Percentiles rank a stretch among this genome's conserved stretches.
phyloP scores from a whole-genome alignment of 768 basidiomycete genomes.

The Agrocybe chaxingu region DNA sequence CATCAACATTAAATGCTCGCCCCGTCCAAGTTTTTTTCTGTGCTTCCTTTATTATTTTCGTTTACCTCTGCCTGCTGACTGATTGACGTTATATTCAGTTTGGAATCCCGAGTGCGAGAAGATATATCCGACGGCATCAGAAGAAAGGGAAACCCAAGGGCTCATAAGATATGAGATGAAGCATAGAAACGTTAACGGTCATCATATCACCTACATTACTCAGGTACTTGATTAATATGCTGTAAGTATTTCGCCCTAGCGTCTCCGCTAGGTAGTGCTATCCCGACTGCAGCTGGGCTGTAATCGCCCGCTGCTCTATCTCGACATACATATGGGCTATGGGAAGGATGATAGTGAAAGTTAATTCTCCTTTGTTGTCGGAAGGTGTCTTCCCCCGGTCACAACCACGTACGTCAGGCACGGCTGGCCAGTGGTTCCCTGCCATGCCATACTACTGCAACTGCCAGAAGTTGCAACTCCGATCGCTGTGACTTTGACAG shows the following conservation, averaged over 20 bases:
- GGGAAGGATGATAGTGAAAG: neutral
- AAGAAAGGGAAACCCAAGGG: conserved; percentile 32
- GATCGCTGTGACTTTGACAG: too few relatives aligned
- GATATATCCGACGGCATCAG: conserved; percentile 45
- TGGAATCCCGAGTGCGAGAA: conserved; percentile 56
- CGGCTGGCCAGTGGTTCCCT: too few relatives aligned
- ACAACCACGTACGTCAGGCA: too few relatives aligned
- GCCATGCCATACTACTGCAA: too few relatives aligned
- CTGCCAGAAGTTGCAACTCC: too few relatives aligned
- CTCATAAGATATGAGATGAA: conserved; percentile 16
- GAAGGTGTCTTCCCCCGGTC: conserved; percentile 4
- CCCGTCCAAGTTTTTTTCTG: conserved; percentile 1
- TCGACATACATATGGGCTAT: neutral
- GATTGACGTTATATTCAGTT: conserved; percentile 42
- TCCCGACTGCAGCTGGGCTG: neutral
- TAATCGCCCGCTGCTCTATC: too few relatives aligned
- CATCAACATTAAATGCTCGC: neutral
- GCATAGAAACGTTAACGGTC: neutral
- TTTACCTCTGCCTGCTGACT: conserved; percentile 16
- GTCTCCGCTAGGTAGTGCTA: neutral
- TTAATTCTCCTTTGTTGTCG: conserved; percentile 17
- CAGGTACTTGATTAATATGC: neutral
- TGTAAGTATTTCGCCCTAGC: neutral
- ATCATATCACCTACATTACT: neutral
- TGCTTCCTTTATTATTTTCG: conserved; percentile 3